Conservation (phyloP, 2,329 filamentous ascomycete species). For the Fusarium virguliforme region DNA sequence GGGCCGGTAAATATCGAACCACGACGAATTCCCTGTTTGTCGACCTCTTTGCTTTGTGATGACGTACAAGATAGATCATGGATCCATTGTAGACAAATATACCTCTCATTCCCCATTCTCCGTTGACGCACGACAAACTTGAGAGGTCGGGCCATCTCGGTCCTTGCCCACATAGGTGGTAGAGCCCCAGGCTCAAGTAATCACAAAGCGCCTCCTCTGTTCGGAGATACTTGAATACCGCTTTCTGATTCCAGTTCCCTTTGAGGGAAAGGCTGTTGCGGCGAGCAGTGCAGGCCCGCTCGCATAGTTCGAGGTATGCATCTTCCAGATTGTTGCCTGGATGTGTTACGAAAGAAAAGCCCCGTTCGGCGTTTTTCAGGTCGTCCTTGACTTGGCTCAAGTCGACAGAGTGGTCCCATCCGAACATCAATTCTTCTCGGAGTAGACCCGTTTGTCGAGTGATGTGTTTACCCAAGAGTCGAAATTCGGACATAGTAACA, state of each 20-base stretch:
- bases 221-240: too few relatives aligned
- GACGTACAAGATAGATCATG: neutral
- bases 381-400: neutral
- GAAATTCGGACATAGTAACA: conserved; percentile 3
- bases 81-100: neutral
- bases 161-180: too few relatives aligned
- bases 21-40: conserved; percentile 5
- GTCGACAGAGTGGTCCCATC: neutral
- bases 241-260: too few relatives aligned
- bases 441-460: neutral
- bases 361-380: too few relatives aligned
- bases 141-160: neutral
- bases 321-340: too few relatives aligned
- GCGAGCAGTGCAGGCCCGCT: too few relatives aligned
- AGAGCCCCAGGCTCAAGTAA: too few relatives aligned
- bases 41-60: neutral
- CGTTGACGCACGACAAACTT: neutral
- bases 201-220: too few relatives aligned
- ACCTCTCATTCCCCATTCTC: neutral
- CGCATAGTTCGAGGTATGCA: too few relatives aligned
- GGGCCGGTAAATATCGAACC: neutral
- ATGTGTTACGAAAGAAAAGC: too few relatives aligned
- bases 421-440: conserved; percentile 5
- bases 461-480: neutral
- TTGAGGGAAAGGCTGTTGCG: too few relatives aligned